phyloP scores from a whole-genome alignment of 202 grass and related monocot genomes.

The Zoysia matrella region DNA sequence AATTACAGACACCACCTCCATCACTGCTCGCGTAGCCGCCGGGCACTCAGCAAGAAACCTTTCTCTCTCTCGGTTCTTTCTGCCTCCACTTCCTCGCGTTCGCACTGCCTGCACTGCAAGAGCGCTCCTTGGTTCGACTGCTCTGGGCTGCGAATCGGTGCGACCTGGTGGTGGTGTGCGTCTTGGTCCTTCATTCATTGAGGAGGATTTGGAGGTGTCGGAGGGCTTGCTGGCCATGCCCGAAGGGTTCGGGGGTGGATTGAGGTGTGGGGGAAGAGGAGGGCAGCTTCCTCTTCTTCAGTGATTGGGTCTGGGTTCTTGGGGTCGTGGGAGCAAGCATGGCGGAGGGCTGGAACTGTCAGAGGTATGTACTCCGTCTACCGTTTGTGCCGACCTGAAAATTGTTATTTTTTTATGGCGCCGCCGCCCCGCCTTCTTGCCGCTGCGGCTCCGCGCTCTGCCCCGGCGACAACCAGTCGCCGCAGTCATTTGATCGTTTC shows the following conservation, averaged over 20 bases:
- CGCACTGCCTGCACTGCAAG: background rate
- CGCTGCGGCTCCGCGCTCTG: background rate
- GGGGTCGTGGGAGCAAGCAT: constrained; percentile 21
- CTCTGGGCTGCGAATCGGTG: constrained; percentile 36
- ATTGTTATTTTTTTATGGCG: background rate
- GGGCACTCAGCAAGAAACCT: constrained; percentile 26
- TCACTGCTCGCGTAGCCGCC: constrained; percentile 18
- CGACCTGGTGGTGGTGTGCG: constrained; percentile 14
- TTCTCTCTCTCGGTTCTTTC: background rate
- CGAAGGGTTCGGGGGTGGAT: constrained; percentile 54
- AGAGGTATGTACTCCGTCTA: constrained; percentile 40
- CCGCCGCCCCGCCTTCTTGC: background rate
- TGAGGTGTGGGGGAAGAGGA: constrained; percentile 58
- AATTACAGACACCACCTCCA: constrained; percentile 8
- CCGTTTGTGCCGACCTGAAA: background rate
- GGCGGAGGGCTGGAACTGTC: constrained; percentile 36
- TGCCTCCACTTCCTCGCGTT: background rate
- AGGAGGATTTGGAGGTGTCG: constrained; percentile 24
- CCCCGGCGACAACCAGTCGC: background rate
- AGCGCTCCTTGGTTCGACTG: constrained; percentile 13
- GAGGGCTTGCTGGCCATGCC: constrained; percentile 51
- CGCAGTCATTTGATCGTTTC: background rate
- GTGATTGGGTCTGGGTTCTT: constrained; percentile 30
- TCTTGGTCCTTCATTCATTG: constrained; percentile 28
- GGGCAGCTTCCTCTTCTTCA: constrained; percentile 56